Evolutionary conservation across 306 rosid genomes (phyloP).

Genomic region (Erythrophleum fordii): DNA sequence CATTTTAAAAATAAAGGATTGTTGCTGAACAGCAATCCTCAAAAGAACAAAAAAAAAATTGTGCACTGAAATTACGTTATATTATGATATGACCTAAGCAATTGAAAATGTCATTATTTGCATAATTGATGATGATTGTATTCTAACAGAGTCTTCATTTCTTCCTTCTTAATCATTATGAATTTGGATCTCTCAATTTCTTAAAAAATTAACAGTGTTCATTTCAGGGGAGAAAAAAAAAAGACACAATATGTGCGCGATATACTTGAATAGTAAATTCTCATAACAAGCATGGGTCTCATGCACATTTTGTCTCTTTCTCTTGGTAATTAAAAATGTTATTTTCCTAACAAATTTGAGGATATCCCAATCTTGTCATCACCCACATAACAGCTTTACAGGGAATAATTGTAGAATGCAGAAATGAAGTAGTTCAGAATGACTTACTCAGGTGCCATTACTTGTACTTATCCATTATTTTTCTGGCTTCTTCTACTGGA

Average conservation of each 20-base stretch:
- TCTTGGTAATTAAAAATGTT: neutral
- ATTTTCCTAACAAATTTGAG: neutral
- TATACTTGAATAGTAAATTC: neutral
- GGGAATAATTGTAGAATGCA: slow-evolving; percentile 21
- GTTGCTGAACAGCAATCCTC: too few relatives aligned
- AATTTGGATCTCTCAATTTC: too few relatives aligned
- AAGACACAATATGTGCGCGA: neutral
- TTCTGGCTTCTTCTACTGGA: slow-evolving; percentile 85
- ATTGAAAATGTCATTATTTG: neutral
- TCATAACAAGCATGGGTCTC: neutral
- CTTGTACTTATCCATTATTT: slow-evolving; percentile 97
- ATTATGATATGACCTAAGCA: slow-evolving; percentile 6
- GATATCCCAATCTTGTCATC: neutral
- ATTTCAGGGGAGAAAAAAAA: too few relatives aligned
- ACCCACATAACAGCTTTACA: slow-evolving; percentile 38
- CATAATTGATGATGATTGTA: slow-evolving; percentile 12
- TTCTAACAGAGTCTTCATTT: slow-evolving; percentile 14
- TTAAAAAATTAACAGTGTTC: neutral
- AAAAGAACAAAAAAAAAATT: too few relatives aligned
- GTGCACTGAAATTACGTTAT: too few relatives aligned
- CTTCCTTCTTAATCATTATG: neutral
- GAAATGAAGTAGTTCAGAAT: slow-evolving; percentile 36
- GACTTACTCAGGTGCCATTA: slow-evolving; percentile 46
- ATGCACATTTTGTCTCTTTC: neutral
- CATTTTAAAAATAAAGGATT: neutral